Conservation (phyloP, 2,329 filamentous ascomycete species). For the Xylariales sp. region DNA sequence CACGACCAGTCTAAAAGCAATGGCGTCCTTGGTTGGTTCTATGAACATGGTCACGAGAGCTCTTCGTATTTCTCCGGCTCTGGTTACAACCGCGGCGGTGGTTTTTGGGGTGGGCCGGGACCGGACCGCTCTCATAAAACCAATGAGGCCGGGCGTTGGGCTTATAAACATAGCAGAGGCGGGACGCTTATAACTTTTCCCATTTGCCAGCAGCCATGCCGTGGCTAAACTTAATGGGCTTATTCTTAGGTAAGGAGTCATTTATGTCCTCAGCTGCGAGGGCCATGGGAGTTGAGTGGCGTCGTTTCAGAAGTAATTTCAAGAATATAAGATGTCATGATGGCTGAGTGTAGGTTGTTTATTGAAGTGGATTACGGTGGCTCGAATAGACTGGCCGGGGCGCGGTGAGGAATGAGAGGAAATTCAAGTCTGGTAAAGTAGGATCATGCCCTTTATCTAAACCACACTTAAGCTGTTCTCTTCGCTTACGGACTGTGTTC, state of each 20-base stretch:
- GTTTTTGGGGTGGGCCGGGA: background rate
- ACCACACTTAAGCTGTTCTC: too few species aligned
- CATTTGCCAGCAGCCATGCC: slow-evolving; percentile 9
- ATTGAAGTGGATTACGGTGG: too few species aligned
- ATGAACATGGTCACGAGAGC: background rate
- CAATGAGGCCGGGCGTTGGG: background rate
- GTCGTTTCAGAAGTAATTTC: background rate
- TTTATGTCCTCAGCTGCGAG: slow-evolving; percentile 9
- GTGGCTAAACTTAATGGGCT: background rate
- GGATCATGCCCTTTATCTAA: background rate
- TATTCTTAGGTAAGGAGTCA: slow-evolving; percentile 1
- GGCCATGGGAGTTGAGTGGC: background rate
- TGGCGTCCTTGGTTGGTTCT: too few species aligned
- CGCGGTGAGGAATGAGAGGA: too few species aligned
- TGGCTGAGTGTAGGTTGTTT: background rate
- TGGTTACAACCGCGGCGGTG: background rate
- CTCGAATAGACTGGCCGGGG: too few species aligned
- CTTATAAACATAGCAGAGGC: background rate
- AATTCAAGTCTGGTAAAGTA: too few species aligned
- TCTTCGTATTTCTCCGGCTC: background rate
- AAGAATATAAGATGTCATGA: background rate
- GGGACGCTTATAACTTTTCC: background rate
- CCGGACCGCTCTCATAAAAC: slow-evolving; percentile 6
- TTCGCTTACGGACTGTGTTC: too few species aligned
- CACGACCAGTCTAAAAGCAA: too few species aligned